These are phyloP conservation scores for Citrullus colocynthis DNA, from an alignment of 306 rosid species.

Conservation along the genomic window DNA sequence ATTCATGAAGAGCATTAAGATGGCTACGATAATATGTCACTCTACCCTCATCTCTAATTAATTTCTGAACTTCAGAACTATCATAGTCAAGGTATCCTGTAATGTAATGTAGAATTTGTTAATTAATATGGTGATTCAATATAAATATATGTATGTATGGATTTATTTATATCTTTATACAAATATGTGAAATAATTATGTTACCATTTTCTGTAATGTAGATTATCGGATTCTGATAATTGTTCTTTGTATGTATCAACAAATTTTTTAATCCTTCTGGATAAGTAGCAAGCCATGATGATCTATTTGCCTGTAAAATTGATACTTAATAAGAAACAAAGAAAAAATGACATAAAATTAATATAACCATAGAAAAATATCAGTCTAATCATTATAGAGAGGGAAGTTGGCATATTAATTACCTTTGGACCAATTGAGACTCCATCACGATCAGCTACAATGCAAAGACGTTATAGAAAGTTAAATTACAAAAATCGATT, in stretches of 20 bases:
- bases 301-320: not conserved
- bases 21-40: not conserved
- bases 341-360: not conserved
- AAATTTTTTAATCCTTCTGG: constrained; percentile 16
- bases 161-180: too few species aligned
- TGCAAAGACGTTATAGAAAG: too few species aligned
- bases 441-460: constrained; percentile 13
- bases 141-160: too few species aligned
- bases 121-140: not conserved
- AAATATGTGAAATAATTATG: too few species aligned
- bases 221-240: constrained; percentile 16
- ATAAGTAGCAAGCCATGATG: not conserved
- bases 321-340: not conserved
- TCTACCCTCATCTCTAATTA: not conserved
- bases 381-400: too few species aligned
- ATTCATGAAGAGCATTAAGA: not conserved
- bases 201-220: constrained; percentile 48
- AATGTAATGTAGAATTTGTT: not conserved
- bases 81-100: not conserved
- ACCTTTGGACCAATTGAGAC: constrained; percentile 24
- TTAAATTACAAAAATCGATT: too few species aligned
- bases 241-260: constrained; percentile 13
- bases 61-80: not conserved
- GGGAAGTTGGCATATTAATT: not conserved
- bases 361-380: too few species aligned